Conservation (phyloP, 768 basidiomycete genomes). For the Kwoniella europaea region DNA sequence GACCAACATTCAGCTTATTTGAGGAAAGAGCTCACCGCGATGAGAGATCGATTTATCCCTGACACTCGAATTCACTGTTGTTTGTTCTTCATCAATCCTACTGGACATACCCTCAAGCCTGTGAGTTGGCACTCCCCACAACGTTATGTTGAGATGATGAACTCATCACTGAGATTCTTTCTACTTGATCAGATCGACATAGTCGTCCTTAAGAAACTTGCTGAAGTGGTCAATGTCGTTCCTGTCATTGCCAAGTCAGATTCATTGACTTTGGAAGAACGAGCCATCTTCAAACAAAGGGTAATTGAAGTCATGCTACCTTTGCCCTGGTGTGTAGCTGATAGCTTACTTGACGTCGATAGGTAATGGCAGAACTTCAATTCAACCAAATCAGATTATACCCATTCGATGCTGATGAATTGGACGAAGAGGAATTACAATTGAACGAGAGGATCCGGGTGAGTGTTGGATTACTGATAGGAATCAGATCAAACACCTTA, state of each 20-base stretch:
- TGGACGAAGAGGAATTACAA: conserved; percentile 87
- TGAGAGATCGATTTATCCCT: conserved; percentile 97
- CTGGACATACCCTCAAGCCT: conserved; percentile 93
- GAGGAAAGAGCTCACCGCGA: conserved; percentile 97
- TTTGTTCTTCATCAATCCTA: conserved; percentile 97
- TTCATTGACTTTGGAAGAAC: conserved; percentile 88
- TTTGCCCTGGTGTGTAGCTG: neutral
- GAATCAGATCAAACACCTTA: neutral
- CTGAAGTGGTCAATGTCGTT: conserved; percentile 98
- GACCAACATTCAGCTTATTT: conserved; percentile 99
- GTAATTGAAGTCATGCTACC: conserved; percentile 59
- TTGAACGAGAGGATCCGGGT: conserved; percentile 90
- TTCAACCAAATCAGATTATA: conserved; percentile 93
- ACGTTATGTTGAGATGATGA: neutral
- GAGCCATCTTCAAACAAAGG: conserved; percentile 89
- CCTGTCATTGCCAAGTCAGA: conserved; percentile 99
- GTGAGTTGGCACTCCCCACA: conserved; percentile 34
- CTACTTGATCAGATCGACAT: conserved; percentile 72
- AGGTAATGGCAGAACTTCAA: conserved; percentile 92
- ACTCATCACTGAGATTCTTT: neutral
- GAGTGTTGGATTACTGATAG: conserved; percentile 50
- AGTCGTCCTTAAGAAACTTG: conserved; percentile 98
- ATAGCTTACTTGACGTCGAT: neutral
- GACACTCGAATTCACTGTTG: conserved; percentile 99
- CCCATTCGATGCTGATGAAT: conserved; percentile 96